A percentile compares a stretch with the other conserved stretches of the same genome.
phyloP scores from a whole-genome alignment of 805 yeast genomes.

The Blastobotrys peoriensis region DNA sequence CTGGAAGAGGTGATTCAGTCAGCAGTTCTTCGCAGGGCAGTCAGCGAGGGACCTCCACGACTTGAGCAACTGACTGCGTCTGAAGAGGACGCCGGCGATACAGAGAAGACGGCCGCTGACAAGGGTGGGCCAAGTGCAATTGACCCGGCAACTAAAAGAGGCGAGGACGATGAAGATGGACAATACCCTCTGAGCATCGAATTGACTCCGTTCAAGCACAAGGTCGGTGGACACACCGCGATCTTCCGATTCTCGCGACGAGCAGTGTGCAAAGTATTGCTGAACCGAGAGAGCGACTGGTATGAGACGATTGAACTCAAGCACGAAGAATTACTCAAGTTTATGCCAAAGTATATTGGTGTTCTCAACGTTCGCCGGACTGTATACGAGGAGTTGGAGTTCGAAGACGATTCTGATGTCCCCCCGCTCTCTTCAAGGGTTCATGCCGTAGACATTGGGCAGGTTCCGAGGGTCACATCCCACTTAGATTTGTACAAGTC shows the following conservation, averaged over 20 bases:
- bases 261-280: conserved; percentile 91
- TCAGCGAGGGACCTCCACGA: not conserved
- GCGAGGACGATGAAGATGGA: not conserved
- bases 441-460: conserved; percentile 2
- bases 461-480: not conserved
- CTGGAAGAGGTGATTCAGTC: not conserved
- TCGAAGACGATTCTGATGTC: conserved; percentile 4
- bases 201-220: conserved; percentile 82
- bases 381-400: conserved; percentile 27
- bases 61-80: not conserved
- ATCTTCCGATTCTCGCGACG: conserved; percentile 84
- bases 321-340: conserved; percentile 70
- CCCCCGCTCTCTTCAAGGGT: not conserved
- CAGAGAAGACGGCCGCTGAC: not conserved
- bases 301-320: conserved; percentile 79
- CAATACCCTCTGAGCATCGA: conserved; percentile 64
- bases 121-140: not conserved
- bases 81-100: conserved; percentile 1
- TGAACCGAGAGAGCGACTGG: conserved; percentile 84
- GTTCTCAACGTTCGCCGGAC: conserved; percentile 86
- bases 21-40: not conserved
- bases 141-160: conserved; percentile 15
- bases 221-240: conserved; percentile 98
- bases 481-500: not conserved
- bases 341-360: conserved; percentile 93